phyloP scores from a whole-genome alignment of 164 flowering plant genomes.

The Warburgia ugandensis region DNA sequence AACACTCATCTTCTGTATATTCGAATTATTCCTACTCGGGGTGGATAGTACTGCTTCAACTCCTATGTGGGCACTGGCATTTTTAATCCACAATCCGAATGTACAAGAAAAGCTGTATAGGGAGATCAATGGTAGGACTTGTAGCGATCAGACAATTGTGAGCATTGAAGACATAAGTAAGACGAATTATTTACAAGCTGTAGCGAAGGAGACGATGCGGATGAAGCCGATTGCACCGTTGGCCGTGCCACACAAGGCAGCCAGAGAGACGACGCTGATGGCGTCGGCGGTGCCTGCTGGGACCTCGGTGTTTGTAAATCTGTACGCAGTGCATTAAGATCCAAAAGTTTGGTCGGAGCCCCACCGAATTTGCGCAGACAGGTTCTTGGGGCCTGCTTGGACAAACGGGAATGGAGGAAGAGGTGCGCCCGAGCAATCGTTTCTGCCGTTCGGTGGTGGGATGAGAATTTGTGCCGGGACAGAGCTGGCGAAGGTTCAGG shows the following conservation, averaged over 20 bases:
- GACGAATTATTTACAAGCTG: slow-evolving; percentile 11
- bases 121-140: neutral
- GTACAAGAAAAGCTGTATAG: slow-evolving; percentile 9
- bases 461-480: slow-evolving; percentile 17
- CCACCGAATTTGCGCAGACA: slow-evolving; percentile 8
- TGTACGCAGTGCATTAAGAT: slow-evolving; percentile 12
- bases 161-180: slow-evolving; percentile 6
- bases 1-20: slow-evolving; percentile 7
- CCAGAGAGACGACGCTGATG: slow-evolving; percentile 6
- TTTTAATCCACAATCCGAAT: slow-evolving; percentile 3
- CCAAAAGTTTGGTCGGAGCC: slow-evolving; percentile 14
- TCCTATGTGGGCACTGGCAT: slow-evolving; percentile 15
- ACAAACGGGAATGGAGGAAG: slow-evolving; percentile 1
- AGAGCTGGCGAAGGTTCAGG: slow-evolving; percentile 19
- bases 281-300: slow-evolving; percentile 12
- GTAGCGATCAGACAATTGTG: neutral
- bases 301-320: slow-evolving; percentile 13
- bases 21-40: slow-evolving; percentile 10
- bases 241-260: slow-evolving; percentile 6
- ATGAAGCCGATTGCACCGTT: slow-evolving; percentile 11
- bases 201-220: slow-evolving; percentile 12
- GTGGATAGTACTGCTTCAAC: slow-evolving; percentile 15
- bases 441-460: slow-evolving; percentile 19
- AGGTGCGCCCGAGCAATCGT: slow-evolving; percentile 10
- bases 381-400: slow-evolving; percentile 6